Evolutionary conservation across 2,329 filamentous ascomycete genomes (phyloP).

Genomic region (Fonsecaea nubica): DNA sequence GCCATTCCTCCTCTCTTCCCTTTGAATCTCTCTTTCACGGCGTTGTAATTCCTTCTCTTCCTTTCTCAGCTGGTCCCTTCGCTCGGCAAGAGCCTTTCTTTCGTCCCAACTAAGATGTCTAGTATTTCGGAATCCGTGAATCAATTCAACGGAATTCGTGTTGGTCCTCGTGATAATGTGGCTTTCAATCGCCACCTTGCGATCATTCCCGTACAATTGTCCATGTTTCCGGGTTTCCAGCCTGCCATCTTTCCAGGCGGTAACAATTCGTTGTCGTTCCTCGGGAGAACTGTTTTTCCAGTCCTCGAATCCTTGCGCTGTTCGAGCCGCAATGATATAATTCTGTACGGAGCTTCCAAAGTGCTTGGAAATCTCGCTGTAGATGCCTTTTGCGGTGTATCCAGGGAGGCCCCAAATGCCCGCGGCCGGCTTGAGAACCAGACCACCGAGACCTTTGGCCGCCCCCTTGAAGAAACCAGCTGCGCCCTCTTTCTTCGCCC

Average conservation of each 20-base stretch:
- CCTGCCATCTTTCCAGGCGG: constrained; percentile 68
- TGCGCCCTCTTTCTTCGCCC: constrained; percentile 68
- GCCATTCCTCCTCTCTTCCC: constrained; percentile 38
- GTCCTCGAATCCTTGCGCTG: constrained; percentile 76
- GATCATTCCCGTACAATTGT: constrained; percentile 44
- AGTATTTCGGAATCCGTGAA: constrained; percentile 58
- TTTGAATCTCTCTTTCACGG: constrained; percentile 39
- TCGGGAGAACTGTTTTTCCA: constrained; percentile 60
- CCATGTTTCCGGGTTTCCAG: constrained; percentile 60
- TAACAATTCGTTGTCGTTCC: constrained; percentile 69
- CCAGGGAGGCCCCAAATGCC: constrained; percentile 78
- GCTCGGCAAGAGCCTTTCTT: constrained; percentile 57
- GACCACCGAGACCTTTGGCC: constrained; percentile 80
- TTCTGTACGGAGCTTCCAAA: constrained; percentile 75
- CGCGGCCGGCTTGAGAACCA: constrained; percentile 81
- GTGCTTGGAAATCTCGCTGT: constrained; percentile 75
- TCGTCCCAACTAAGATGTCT: constrained; percentile 60
- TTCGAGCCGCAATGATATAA: constrained; percentile 79
- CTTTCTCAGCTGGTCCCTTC: constrained; percentile 36
- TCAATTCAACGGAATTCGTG: constrained; percentile 48
- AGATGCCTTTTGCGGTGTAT: constrained; percentile 81
- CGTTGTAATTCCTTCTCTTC: constrained; percentile 40
- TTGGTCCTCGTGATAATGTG: constrained; percentile 42
- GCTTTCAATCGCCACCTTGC: constrained; percentile 63
- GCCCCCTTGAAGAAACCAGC: constrained; percentile 78